phyloP scores from a whole-genome alignment of 2,329 filamentous ascomycete species.

The Monilinia laxa region DNA sequence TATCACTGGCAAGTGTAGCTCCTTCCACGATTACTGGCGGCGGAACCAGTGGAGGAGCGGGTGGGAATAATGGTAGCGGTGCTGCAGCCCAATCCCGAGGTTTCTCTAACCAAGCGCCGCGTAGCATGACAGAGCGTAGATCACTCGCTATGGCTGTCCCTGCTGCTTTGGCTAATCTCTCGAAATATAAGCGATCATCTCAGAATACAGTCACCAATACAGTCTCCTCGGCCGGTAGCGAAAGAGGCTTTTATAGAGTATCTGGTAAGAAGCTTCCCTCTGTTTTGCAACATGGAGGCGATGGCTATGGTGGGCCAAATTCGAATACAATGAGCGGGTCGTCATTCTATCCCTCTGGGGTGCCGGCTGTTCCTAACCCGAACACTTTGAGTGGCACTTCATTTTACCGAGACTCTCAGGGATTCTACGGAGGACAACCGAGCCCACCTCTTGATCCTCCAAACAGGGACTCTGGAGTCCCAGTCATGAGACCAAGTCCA shows the following conservation, averaged over 20 bases:
- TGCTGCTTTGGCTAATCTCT: constrained; percentile 49
- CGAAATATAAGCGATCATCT: constrained; percentile 39
- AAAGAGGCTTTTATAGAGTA: constrained; percentile 63
- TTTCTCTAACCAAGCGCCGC: constrained; percentile 29
- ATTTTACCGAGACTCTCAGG: constrained; percentile 54
- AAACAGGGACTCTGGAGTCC: constrained; percentile 52
- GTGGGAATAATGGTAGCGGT: constrained; percentile 38
- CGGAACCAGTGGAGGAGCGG: constrained; percentile 42
- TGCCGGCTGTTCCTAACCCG: constrained; percentile 25
- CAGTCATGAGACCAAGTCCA: constrained; percentile 64
- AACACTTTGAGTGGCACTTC: constrained; percentile 51
- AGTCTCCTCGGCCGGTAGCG: constrained; percentile 44
- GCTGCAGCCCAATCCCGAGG: constrained; percentile 30
- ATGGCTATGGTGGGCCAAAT: constrained; percentile 53
- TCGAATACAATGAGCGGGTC: constrained; percentile 48
- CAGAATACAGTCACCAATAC: constrained; percentile 39
- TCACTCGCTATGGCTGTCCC: constrained; percentile 50
- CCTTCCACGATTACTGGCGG: constrained; percentile 40
- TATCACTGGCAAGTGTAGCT: constrained; percentile 44
- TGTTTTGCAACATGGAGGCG: constrained; percentile 60
- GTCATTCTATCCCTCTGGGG: constrained; percentile 47
- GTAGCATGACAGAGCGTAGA: constrained; percentile 49
- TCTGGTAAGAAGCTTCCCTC: constrained; percentile 65
- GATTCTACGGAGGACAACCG: constrained; percentile 42
- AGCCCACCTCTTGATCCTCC: constrained; percentile 39